phyloP scores from a whole-genome alignment of 83 land plant genomes.

The Picea mariana region DNA sequence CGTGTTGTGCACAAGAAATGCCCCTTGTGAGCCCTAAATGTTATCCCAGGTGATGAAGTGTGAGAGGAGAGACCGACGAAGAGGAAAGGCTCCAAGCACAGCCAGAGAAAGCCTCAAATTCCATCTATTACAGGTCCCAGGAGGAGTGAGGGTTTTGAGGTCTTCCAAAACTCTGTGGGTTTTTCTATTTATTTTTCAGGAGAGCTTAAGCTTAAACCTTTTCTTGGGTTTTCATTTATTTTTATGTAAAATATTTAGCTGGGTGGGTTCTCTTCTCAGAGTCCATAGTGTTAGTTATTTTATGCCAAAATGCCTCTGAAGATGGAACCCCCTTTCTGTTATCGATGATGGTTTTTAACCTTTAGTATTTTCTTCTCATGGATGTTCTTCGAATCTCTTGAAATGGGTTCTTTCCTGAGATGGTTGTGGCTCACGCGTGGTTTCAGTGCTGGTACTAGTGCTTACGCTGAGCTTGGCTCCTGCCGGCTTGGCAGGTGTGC shows the following conservation, averaged over 20 bases:
- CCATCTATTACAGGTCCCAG: background rate
- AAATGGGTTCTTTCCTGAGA: slow-evolving; percentile 1
- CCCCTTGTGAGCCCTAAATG: background rate
- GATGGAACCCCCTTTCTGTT: background rate
- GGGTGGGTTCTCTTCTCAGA: background rate
- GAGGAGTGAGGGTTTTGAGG: slow-evolving; percentile 14
- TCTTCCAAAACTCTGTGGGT: slow-evolving; percentile 4
- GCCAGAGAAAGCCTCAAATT: background rate
- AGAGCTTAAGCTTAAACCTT: background rate
- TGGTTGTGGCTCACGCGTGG: too few relatives aligned
- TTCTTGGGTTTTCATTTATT: background rate
- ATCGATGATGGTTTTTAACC: background rate
- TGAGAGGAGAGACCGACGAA: background rate
- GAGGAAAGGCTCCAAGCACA: background rate
- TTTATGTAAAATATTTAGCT: background rate
- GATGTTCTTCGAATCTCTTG: background rate
- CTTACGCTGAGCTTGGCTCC: too few relatives aligned
- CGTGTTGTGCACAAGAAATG: too few relatives aligned
- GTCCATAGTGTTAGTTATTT: background rate
- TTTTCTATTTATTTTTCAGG: background rate
- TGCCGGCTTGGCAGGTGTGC: too few relatives aligned
- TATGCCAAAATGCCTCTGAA: background rate
- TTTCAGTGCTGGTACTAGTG: too few relatives aligned
- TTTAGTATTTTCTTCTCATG: background rate
- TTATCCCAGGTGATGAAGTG: background rate